Evolutionary conservation across 495 filamentous ascomycete genomes (phyloP).

Genomic region (Penicillium daleae): DNA sequence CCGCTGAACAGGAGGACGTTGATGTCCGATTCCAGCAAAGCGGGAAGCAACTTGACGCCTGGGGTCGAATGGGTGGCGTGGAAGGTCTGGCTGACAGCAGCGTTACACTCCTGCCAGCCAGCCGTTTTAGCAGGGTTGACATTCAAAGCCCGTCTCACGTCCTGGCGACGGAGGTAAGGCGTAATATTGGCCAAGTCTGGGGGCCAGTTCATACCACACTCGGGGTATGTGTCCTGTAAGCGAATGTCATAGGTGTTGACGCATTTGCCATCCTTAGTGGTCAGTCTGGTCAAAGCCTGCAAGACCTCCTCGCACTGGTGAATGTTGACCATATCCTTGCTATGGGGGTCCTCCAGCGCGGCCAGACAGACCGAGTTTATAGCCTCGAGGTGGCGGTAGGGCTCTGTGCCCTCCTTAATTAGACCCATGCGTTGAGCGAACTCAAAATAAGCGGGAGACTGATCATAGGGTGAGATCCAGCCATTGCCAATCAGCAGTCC

Average conservation of each 20-base stretch:
- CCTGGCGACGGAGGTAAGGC: conserved; percentile 81
- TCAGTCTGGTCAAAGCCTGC: conserved; percentile 65
- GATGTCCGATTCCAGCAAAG: conserved; percentile 69
- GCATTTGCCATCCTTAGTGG: conserved; percentile 63
- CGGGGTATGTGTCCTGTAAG: conserved; percentile 68
- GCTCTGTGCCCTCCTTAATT: conserved; percentile 64
- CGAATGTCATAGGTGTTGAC: conserved; percentile 96
- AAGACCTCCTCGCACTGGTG: conserved; percentile 74
- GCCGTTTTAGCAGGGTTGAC: conserved; percentile 78
- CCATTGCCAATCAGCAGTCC: conserved; percentile 95
- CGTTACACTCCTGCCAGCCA: conserved; percentile 91
- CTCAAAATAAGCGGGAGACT: conserved; percentile 85
- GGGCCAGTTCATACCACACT: conserved; percentile 96
- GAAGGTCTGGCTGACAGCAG: conserved; percentile 73
- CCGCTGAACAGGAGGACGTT: conserved; percentile 88
- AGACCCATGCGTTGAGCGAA: conserved; percentile 77
- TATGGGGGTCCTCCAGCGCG: conserved; percentile 54
- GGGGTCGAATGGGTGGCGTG: conserved; percentile 68
- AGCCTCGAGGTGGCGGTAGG: conserved; percentile 68
- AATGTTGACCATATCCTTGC: conserved; percentile 66
- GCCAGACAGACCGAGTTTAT: conserved; percentile 68
- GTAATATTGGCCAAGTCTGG: conserved; percentile 75
- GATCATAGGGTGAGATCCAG: conserved; percentile 88
- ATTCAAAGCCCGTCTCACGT: conserved; percentile 80
- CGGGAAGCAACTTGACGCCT: conserved; percentile 74